phyloP scores from a whole-genome alignment of 2,329 filamentous ascomycete genomes.

The Arthrobotrys entomopaga region DNA sequence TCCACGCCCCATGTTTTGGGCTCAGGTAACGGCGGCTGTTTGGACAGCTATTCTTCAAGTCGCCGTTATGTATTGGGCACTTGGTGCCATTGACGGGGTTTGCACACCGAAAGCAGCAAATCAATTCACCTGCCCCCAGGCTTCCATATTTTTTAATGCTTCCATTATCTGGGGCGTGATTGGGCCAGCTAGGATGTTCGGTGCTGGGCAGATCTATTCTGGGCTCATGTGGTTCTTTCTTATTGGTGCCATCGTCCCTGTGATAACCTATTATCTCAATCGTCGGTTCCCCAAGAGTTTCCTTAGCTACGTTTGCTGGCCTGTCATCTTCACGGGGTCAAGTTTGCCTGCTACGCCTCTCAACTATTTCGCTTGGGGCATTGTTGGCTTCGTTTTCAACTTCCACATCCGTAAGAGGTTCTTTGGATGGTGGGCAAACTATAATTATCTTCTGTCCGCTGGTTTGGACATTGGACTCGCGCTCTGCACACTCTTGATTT shows the following conservation, averaged over 20 bases:
- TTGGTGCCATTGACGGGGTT: constrained; percentile 71
- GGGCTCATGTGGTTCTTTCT: constrained; percentile 77
- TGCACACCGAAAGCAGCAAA: constrained; percentile 71
- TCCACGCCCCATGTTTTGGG: constrained; percentile 74
- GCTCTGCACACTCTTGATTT: constrained; percentile 74
- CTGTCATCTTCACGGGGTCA: constrained; percentile 74
- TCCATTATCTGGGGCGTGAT: constrained; percentile 79
- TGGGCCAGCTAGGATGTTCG: constrained; percentile 76
- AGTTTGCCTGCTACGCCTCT: constrained; percentile 74
- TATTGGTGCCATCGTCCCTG: constrained; percentile 71
- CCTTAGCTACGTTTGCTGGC: constrained; percentile 74
- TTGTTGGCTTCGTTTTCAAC: constrained; percentile 75
- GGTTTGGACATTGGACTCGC: constrained; percentile 76
- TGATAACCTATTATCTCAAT: constrained; percentile 71
- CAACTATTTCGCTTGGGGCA: constrained; percentile 77
- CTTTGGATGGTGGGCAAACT: constrained; percentile 79
- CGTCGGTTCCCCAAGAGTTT: constrained; percentile 71
- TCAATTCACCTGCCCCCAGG: constrained; percentile 70
- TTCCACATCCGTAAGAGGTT: constrained; percentile 73
- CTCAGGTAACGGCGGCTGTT: constrained; percentile 73
- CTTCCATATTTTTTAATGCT: constrained; percentile 73
- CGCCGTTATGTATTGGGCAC: constrained; percentile 71
- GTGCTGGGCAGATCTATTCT: constrained; percentile 71
- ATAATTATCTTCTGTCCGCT: constrained; percentile 79
- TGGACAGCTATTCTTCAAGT: constrained; percentile 75